Conservation (phyloP, 1,284 basidiomycete genomes). For the Ustilago nuda region DNA sequence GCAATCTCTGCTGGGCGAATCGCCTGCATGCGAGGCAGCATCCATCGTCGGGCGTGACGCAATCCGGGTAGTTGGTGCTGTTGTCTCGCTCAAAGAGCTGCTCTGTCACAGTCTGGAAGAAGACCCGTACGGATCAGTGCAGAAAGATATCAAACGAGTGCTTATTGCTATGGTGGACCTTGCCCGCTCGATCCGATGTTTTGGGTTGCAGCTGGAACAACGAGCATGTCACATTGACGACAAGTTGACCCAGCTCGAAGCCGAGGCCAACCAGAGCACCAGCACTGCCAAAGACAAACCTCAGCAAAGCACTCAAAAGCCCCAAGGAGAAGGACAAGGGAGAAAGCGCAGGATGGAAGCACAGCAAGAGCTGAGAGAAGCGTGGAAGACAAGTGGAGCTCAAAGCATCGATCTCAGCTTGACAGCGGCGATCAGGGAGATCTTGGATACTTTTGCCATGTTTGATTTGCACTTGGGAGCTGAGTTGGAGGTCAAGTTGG, state of each 20-base stretch:
- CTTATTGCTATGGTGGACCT: slow-evolving; percentile 26
- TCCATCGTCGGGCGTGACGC: slow-evolving; percentile 27
- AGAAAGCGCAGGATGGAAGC: neutral
- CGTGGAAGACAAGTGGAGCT: slow-evolving; percentile 34
- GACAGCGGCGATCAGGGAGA: slow-evolving; percentile 19
- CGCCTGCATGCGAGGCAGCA: slow-evolving; percentile 14
- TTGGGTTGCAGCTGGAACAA: slow-evolving; percentile 36
- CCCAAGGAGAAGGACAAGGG: neutral
- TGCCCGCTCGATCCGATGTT: slow-evolving; percentile 20
- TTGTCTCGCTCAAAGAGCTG: slow-evolving; percentile 33
- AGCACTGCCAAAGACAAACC: neutral
- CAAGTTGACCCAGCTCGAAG: slow-evolving; percentile 17
- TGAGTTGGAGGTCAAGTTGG: slow-evolving; percentile 37
- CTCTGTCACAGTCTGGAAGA: slow-evolving; percentile 52
- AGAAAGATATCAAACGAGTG: slow-evolving; percentile 46
- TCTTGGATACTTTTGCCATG: slow-evolving; percentile 35
- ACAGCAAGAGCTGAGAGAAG: slow-evolving; percentile 18
- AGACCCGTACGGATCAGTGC: slow-evolving; percentile 56
- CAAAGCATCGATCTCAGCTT: slow-evolving; percentile 20
- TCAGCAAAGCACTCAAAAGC: neutral
- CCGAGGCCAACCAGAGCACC: neutral
- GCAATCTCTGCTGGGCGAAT: slow-evolving; percentile 22
- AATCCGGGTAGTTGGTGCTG: slow-evolving; percentile 24
- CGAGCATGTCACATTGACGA: slow-evolving; percentile 21
- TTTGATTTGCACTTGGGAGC: slow-evolving; percentile 38